Base-by-base conservation (phyloP, 1,284 basidiomycete genomes). In the Cerioporus squamosus region DNA sequence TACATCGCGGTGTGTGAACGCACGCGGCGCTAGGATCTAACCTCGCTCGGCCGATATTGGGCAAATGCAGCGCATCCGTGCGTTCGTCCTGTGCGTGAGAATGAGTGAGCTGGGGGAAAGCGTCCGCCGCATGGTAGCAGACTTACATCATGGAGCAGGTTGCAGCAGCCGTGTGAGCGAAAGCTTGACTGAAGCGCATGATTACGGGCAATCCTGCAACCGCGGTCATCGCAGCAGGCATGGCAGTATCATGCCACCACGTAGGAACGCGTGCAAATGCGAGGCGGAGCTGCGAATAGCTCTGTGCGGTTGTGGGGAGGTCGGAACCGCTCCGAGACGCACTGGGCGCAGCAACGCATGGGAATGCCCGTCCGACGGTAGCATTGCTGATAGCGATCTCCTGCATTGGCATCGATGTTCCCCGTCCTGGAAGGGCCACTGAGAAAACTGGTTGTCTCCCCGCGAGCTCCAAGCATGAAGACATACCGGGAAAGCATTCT, bases 21-120 rank as follows among this genome's bases (percentile, higher is more conserved):
- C 31, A 48, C 18, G 46, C 44, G 55, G 53, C 58, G 26, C 43
- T 24, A 39, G 42, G 38, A 48, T 50, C 54, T 55, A 63, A 51
- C 58, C 42, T 59, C 49, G 57, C 42, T 44, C 18, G 39, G 52
- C 53, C 61, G 57, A 55, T 52, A 52, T 57, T 49, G 20, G 61
- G 61, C 55, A 60, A 55, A 44, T 18, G 50, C 57, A 55, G 55
- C 57, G 55, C 44, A 46, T 43, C 44, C 39, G 14, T 48, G 24
- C 3, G 17, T 38, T 26, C 42, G 55, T 46, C 40, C 44, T 31
- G 42, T 10, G 52, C 54, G 61, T 63, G 61, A 50, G 61, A 57
- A 55, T 43, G 49, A n/a, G 18, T 9, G 23, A 14, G 38, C 51
- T 29, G 29, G 29, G n/a, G 40, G n/a, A 24, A 40, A 55, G 52